Evolutionary conservation across 352 stramenopile species (phyloP), one percentile per base, ranked within the genome.

Genomic region (Phytophthora macrochlamydospora): DNA sequence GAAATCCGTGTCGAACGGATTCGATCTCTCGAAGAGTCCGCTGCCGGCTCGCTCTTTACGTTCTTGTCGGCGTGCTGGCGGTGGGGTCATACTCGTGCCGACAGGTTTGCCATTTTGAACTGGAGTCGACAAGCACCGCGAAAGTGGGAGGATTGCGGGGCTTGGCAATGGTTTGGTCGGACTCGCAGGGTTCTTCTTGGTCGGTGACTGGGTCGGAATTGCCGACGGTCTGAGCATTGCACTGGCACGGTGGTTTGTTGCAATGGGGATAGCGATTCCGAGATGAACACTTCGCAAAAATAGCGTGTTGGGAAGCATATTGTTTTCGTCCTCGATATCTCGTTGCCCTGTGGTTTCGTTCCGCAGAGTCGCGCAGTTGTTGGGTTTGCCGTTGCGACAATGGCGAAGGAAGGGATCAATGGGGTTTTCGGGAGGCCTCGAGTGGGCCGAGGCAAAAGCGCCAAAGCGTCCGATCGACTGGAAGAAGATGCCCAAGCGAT

Each of bases 1-100:
- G 40, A 94, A 94, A 50, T 93, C 84, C 1, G 83, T 94, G 37
- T 94, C 83, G 57, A 94, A 94, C n/a, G 82, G 80, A 28, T 90
- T 90, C 11, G 80, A 76, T 1, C 83, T 80, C 4, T 81, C 83
- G 51, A 92, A 94, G 7, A 90, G 45, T 4, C 74, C 77, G 51
- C 62, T 71, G 45, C 65, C 63, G 6, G 62, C 67, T 1, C 69
- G 62, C 42, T 83, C 75, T 28, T 67, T 64, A 58, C 65, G 68
- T 40, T 83, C 75, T 3, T 69, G 48, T 6, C 58, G 63, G 30
- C 58, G 58, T 42, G 58, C 28, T 37, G 60, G 38, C 9, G 42
- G 61, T n/a, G 62, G 49, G 35, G 33, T 62, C 53, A 43, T 53
- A 5, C 38, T 35, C 1, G 37, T 37, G 51, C 44, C 35, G 13